These are phyloP conservation scores for Sistotremastrum niveocremeum DNA, from an alignment of 768 basidiomycete genomes.

Conservation along the genomic window DNA sequence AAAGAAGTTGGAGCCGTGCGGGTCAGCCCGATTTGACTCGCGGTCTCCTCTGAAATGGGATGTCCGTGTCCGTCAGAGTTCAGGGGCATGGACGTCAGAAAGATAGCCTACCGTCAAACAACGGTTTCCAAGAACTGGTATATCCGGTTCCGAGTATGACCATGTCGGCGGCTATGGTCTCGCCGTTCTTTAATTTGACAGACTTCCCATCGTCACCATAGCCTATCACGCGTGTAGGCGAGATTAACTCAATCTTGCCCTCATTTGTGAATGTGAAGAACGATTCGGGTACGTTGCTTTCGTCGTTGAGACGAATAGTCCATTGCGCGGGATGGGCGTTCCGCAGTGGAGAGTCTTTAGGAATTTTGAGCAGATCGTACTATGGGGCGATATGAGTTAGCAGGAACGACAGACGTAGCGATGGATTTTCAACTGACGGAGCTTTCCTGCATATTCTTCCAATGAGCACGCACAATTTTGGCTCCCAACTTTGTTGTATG, in stretches of 20 bases:
- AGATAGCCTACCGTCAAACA: constrained; percentile 23
- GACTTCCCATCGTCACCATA: constrained; percentile 24
- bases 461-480: constrained; percentile 34
- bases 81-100: background rate
- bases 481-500: constrained; percentile 46
- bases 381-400: constrained; percentile 6
- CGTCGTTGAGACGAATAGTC: constrained; percentile 34
- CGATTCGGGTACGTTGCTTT: constrained; percentile 32
- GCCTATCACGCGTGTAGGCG: constrained; percentile 27
- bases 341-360: constrained; percentile 37
- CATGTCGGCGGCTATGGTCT: constrained; percentile 26
- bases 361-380: constrained; percentile 23
- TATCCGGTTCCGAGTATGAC: constrained; percentile 51
- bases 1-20: constrained; percentile 7
- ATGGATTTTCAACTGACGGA: constrained; percentile 23
- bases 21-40: constrained; percentile 34
- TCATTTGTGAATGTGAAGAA: constrained; percentile 36
- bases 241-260: constrained; percentile 35
- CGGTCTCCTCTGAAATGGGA: constrained; percentile 27
- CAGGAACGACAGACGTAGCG: background rate
- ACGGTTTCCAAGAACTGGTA: constrained; percentile 37
- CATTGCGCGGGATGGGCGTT: constrained; percentile 28
- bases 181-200: constrained; percentile 30
- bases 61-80: background rate
- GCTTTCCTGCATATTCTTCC: constrained; percentile 25